phyloP scores from a whole-genome alignment of 2,329 filamentous ascomycete species.

The Microcyclospora tardicrescens region DNA sequence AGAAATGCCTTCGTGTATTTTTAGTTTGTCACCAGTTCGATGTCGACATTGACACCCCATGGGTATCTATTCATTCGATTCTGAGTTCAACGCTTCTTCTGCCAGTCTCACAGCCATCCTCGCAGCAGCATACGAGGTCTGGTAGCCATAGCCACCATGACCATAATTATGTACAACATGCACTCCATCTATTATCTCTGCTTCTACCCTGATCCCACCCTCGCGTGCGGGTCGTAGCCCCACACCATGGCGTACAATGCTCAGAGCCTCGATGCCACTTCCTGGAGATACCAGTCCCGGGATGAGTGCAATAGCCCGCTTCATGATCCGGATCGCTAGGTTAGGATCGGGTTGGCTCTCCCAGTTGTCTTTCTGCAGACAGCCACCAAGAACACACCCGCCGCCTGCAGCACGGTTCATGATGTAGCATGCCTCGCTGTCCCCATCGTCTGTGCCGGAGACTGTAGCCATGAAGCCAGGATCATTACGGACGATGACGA shows the following conservation, averaged over 20 bases:
- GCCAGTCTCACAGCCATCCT: constrained; percentile 29
- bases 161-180: constrained; percentile 73
- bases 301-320: constrained; percentile 52
- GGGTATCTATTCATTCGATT: too few species aligned
- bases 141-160: constrained; percentile 65
- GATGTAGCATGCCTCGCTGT: constrained; percentile 61
- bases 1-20: too few species aligned
- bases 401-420: constrained; percentile 74
- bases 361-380: constrained; percentile 68
- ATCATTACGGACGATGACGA: constrained; percentile 71
- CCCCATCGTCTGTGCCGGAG: constrained; percentile 61
- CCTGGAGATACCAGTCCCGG: constrained; percentile 49
- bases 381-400: constrained; percentile 77
- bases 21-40: too few species aligned
- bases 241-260: constrained; percentile 68
- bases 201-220: constrained; percentile 64
- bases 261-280: constrained; percentile 58
- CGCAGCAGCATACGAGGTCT: constrained; percentile 32
- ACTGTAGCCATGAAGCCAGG: constrained; percentile 54
- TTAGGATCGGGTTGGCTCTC: constrained; percentile 66
- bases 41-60: too few species aligned
- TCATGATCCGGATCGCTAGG: constrained; percentile 73
- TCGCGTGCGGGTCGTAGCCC: constrained; percentile 64
- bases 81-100: constrained; percentile 14
- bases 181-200: constrained; percentile 49